Percentiles rank a stretch among this genome's conserved stretches.
phyloP scores from a whole-genome alignment of 2,329 filamentous ascomycete genomes.

The Colletotrichum sp. region DNA sequence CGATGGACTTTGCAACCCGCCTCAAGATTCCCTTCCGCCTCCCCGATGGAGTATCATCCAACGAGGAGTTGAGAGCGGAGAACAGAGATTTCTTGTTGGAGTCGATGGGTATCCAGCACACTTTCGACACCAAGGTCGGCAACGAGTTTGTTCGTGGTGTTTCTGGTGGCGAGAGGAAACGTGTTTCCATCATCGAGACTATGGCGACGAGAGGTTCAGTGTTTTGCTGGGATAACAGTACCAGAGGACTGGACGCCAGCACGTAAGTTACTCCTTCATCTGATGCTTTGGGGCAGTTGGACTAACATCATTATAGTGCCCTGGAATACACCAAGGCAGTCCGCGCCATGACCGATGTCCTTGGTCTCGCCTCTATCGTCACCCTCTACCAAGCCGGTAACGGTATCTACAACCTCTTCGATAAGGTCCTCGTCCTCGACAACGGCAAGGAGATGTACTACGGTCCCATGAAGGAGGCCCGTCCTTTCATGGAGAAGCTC shows the following conservation, averaged over 20 bases:
- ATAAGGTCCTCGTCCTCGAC: constrained; percentile 73
- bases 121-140: constrained; percentile 69
- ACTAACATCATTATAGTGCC: constrained; percentile 39
- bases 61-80: constrained; percentile 50
- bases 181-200: constrained; percentile 71
- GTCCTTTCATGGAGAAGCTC: constrained; percentile 67
- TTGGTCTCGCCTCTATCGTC: constrained; percentile 64
- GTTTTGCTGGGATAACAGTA: constrained; percentile 72
- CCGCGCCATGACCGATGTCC: constrained; percentile 67
- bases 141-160: constrained; percentile 71
- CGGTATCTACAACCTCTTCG: constrained; percentile 71
- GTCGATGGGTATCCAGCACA: constrained; percentile 64
- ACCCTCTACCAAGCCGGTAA: constrained; percentile 75
- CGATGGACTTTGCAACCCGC: constrained; percentile 71
- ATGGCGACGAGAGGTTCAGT: constrained; percentile 63
- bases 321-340: constrained; percentile 65
- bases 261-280: constrained; percentile 41
- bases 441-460: constrained; percentile 71
- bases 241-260: constrained; percentile 68
- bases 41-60: constrained; percentile 44
- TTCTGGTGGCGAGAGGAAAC: constrained; percentile 71
- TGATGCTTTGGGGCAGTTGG: too few species aligned
- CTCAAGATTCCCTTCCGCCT: constrained; percentile 59
- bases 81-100: constrained; percentile 60
- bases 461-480: constrained; percentile 61